Conservation (phyloP, 2,329 filamentous ascomycete species). For the Colletotrichum agaves region DNA sequence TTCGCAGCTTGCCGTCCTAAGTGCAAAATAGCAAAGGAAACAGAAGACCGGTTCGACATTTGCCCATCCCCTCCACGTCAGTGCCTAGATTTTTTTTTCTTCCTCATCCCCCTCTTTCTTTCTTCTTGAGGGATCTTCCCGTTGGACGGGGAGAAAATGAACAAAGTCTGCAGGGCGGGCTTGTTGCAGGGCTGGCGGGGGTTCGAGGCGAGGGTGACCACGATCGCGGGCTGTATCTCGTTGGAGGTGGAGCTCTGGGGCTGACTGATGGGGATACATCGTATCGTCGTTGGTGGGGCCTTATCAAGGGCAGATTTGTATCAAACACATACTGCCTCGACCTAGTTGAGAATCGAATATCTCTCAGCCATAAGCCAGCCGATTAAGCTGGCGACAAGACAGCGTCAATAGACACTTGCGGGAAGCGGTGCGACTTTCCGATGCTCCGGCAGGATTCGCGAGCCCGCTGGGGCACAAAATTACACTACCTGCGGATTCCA, state of each 20-base stretch:
- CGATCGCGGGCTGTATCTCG: slow-evolving; percentile 25
- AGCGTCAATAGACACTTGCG: slow-evolving; percentile 1
- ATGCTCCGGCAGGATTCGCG: slow-evolving; percentile 10
- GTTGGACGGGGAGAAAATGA: not conserved
- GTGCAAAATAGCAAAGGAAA: slow-evolving; percentile 18
- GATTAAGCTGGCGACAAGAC: slow-evolving; percentile 4
- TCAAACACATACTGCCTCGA: too few species aligned
- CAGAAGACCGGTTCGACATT: not conserved
- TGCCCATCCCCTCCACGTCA: not conserved
- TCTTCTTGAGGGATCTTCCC: too few species aligned
- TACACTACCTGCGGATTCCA: slow-evolving; percentile 2
- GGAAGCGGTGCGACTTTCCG: slow-evolving; percentile 12
- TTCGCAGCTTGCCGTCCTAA: not conserved
- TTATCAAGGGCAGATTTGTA: too few species aligned
- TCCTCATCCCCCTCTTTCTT: too few species aligned
- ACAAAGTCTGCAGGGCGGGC: not conserved
- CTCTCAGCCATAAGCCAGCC: not conserved
- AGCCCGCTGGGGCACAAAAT: slow-evolving; percentile 2
- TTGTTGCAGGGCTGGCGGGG: not conserved
- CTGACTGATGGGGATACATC: slow-evolving; percentile 6
- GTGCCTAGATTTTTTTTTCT: not conserved
- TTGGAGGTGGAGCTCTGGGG: not conserved
- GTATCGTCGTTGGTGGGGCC: slow-evolving; percentile 11
- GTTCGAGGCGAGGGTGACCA: not conserved
- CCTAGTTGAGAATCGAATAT: not conserved